These are phyloP conservation scores for Aspergillus sp. DNA, from an alignment of 2,329 filamentous ascomycete species.

Conservation along the genomic window DNA sequence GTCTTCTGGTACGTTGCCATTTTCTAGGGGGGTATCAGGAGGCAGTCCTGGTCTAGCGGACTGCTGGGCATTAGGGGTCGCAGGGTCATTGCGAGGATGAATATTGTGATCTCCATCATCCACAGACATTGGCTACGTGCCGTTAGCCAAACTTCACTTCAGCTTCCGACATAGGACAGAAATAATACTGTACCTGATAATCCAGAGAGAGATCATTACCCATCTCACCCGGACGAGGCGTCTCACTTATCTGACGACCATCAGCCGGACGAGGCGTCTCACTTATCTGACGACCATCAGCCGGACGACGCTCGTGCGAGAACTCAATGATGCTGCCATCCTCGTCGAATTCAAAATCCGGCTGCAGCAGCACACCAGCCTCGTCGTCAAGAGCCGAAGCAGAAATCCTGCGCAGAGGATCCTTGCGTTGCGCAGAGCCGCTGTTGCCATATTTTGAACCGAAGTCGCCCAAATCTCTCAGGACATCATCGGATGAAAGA, in stretches of 20 bases:
- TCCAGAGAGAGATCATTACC: constrained; percentile 27
- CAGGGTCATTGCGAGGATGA: background rate
- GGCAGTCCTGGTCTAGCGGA: background rate
- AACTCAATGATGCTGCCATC: constrained; percentile 52
- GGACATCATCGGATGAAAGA: constrained; percentile 43
- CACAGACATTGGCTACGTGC: constrained; percentile 17
- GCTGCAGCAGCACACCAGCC: constrained; percentile 42
- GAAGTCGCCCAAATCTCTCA: constrained; percentile 32
- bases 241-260: constrained; percentile 20
- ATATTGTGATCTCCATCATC: constrained; percentile 23
- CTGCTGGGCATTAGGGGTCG: background rate
- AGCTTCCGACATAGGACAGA: background rate
- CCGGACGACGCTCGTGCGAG: constrained; percentile 5
- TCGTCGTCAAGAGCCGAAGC: constrained; percentile 31
- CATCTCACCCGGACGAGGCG: constrained; percentile 28
- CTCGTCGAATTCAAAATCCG: constrained; percentile 54
- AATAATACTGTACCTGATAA: constrained; percentile 6
- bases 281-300: background rate
- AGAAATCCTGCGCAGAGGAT: constrained; percentile 19
- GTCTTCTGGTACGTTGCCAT: background rate
- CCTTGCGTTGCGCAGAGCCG: constrained; percentile 26
- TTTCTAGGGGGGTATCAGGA: background rate
- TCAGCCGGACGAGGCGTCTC: constrained; percentile 4
- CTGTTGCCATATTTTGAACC: constrained; percentile 36
- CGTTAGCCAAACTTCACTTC: background rate